phyloP scores from a whole-genome alignment of 176 grass and related monocot genomes.

The Phoenix dactylifera region DNA sequence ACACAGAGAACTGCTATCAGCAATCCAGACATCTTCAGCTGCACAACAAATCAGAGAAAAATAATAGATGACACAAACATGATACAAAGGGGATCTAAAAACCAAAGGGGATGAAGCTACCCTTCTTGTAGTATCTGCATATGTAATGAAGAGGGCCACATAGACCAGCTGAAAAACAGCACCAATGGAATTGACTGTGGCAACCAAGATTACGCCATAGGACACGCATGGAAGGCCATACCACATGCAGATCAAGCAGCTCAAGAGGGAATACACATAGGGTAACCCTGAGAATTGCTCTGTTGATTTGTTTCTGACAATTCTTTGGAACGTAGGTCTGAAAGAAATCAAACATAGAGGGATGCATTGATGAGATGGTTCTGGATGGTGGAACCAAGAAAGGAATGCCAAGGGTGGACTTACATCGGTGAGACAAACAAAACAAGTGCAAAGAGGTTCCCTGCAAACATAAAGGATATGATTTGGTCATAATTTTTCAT shows the following conservation, averaged over 20 bases:
- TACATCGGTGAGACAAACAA: slow-evolving; percentile 94
- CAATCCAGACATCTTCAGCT: slow-evolving; percentile 62
- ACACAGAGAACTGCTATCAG: slow-evolving; percentile 35
- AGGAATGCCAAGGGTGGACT: slow-evolving; percentile 5
- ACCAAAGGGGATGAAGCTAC: slow-evolving; percentile 10
- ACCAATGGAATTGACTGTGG: slow-evolving; percentile 79
- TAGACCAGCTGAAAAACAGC: slow-evolving; percentile 79
- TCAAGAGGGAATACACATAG: slow-evolving; percentile 91
- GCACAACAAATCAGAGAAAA: slow-evolving; percentile 15
- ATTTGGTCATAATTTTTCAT: not conserved
- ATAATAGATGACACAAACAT: slow-evolving; percentile 4
- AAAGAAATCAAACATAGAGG: not conserved
- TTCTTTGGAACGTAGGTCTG: slow-evolving; percentile 89
- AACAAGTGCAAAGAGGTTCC: slow-evolving; percentile 82
- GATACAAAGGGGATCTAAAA: not conserved
- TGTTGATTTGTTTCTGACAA: slow-evolving; percentile 62
- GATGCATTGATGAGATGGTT: not conserved
- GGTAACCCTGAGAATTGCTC: slow-evolving; percentile 93
- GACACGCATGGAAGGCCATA: slow-evolving; percentile 84
- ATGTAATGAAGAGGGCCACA: slow-evolving; percentile 57
- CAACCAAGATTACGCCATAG: slow-evolving; percentile 68
- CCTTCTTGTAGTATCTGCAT: slow-evolving; percentile 45
- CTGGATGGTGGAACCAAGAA: not conserved
- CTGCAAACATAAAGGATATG: slow-evolving; percentile 30
- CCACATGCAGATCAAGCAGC: slow-evolving; percentile 93